Percentiles rank a stretch among this genome's conserved stretches.
Conservation (phyloP, 176 grass and related monocot genomes). For the Oryza meyeriana region DNA sequence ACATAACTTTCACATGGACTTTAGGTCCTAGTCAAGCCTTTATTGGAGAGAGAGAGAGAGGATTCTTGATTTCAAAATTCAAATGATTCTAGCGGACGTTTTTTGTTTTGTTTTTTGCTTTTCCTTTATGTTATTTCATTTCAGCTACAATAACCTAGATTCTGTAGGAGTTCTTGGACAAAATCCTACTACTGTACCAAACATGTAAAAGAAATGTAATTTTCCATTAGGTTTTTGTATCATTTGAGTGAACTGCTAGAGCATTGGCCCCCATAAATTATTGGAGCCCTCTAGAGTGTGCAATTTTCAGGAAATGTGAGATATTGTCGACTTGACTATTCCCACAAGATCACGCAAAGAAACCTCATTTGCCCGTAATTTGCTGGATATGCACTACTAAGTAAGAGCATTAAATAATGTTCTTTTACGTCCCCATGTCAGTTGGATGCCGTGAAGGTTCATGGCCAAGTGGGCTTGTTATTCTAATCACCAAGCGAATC, state of each 20-base stretch:
- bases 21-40: constrained; percentile 44
- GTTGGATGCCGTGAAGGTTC: constrained; percentile 41
- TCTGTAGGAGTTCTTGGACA: constrained; percentile 20
- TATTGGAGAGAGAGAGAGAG: constrained; percentile 38
- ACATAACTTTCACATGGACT: constrained; percentile 41
- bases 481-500: constrained; percentile 21
- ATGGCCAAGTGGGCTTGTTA: constrained; percentile 38
- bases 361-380: constrained; percentile 46
- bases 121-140: constrained; percentile 30
- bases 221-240: not conserved
- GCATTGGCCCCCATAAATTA: constrained; percentile 2
- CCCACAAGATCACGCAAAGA: constrained; percentile 47
- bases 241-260: constrained; percentile 1
- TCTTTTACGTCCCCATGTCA: constrained; percentile 20
- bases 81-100: constrained; percentile 32
- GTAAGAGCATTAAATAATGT: constrained; percentile 41
- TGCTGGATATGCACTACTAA: constrained; percentile 36
- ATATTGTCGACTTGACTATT: constrained; percentile 31
- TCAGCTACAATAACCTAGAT: constrained; percentile 27
- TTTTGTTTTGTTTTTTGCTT: not conserved
- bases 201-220: not conserved
- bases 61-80: constrained; percentile 44
- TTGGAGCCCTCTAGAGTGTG: constrained; percentile 10
- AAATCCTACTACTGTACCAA: constrained; percentile 14
- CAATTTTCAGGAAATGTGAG: constrained; percentile 26